A percentile compares a stretch with the other conserved stretches of the same genome.
phyloP scores from a whole-genome alignment of 495 filamentous ascomycete species.

The Penicillium diatomitis region DNA sequence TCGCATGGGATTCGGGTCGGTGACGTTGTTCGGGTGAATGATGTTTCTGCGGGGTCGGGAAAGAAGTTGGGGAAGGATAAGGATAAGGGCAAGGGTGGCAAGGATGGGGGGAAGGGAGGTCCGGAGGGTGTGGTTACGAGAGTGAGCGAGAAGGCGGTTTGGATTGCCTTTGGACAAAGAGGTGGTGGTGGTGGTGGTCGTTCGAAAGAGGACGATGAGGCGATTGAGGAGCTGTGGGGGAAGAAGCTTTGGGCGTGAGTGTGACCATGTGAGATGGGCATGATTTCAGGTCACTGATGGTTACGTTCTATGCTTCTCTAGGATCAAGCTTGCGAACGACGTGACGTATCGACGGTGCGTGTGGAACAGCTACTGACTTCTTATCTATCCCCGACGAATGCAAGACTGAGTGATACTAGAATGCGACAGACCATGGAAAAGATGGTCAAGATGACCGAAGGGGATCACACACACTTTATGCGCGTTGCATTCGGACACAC shows the following conservation, averaged over 20 bases:
- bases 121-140: conserved; percentile 74
- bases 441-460: conserved; percentile 61
- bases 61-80: conserved; percentile 57
- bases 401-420: conserved; percentile 29
- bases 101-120: conserved; percentile 38
- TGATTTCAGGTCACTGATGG: neutral
- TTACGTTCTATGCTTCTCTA: conserved; percentile 14
- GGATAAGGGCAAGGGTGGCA: conserved; percentile 52
- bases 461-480: conserved; percentile 65
- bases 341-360: conserved; percentile 73
- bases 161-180: conserved; percentile 63
- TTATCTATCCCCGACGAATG: neutral
- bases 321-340: conserved; percentile 91
- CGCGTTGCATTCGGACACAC: conserved; percentile 70
- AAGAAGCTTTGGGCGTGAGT: conserved; percentile 57
- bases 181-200: conserved; percentile 30
- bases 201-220: conserved; percentile 46
- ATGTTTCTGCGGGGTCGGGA: conserved; percentile 59
- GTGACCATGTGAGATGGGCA: neutral
- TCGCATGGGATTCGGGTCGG: conserved; percentile 81
- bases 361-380: neutral
- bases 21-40: conserved; percentile 76
- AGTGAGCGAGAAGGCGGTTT: conserved; percentile 47
- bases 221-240: conserved; percentile 48
- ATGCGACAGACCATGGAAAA: conserved; percentile 86